Conservation (phyloP, 331 rosid species). For the Quercus phellos region DNA sequence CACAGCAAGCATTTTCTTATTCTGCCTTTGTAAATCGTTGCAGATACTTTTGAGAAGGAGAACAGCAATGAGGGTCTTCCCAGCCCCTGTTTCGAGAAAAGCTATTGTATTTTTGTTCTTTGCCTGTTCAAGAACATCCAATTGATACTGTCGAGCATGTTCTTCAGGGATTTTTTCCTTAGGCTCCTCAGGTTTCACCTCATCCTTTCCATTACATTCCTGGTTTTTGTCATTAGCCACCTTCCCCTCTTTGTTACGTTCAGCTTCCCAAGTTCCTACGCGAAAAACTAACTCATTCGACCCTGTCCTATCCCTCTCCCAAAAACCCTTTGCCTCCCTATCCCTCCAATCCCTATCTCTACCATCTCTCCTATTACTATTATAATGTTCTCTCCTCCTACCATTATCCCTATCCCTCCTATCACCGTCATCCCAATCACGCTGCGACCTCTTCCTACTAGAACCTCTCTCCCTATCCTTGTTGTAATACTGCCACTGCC, state of each 20-base stretch:
- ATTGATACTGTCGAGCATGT: constrained; percentile 79
- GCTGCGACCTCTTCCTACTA: constrained; percentile 49
- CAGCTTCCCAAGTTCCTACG: constrained; percentile 64
- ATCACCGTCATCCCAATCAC: constrained; percentile 66
- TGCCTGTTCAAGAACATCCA: constrained; percentile 97
- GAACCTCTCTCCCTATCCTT: constrained; percentile 43
- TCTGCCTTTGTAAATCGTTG: constrained; percentile 50
- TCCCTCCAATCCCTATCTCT: constrained; percentile 68
- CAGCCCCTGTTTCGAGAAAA: constrained; percentile 97
- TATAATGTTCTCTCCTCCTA: constrained; percentile 58
- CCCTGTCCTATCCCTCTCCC: constrained; percentile 88
- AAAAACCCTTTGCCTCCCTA: constrained; percentile 69
- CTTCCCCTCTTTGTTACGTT: constrained; percentile 46
- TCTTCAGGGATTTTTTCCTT: constrained; percentile 73
- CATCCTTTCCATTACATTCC: constrained; percentile 45
- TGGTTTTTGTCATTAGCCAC: constrained; percentile 28
- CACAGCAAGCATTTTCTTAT: constrained; percentile 77
- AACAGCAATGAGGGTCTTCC: constrained; percentile 95
- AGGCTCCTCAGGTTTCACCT: constrained; percentile 41
- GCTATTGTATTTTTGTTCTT: constrained; percentile 86
- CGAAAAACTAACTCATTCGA: constrained; percentile 64
- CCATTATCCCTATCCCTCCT: constrained; percentile 53
- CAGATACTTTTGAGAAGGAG: constrained; percentile 78
- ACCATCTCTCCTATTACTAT: constrained; percentile 49
- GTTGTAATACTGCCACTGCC: constrained; percentile 33